Base-by-base conservation (phyloP, 164 flowering plant genomes). In the Akebia trifoliata region DNA sequence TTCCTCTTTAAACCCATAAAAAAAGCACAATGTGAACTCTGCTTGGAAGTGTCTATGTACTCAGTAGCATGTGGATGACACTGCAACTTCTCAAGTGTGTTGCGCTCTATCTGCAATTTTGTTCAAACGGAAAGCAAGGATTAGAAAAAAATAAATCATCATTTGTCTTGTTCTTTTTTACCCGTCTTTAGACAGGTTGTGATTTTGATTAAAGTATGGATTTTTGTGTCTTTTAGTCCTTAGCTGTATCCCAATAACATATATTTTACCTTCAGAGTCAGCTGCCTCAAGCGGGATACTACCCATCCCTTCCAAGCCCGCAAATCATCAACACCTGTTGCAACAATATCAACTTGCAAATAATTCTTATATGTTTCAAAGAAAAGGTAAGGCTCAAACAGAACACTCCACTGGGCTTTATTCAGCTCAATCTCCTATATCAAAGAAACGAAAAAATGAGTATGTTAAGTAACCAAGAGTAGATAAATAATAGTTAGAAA, bases 261-360 rank as follows among this genome's bases (percentile, higher is more conserved):
- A 71, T 53, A 72, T 40, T 62, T 63, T 70, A 90, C 99, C 97
- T 72, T 90, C 64, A 90, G 65, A 32, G 93, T 90, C 40, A 94
- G 72, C 75, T 80, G 97, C 58, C 97, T 81, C 40, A 94, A 69
- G 51, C 99, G 82, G 14, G 99, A 94, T 68, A 90, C 99, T 18
- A 90, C 99, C 97, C 99, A 94, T 25, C 97, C 99, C 72, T 77
- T 94, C 99, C 99, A 90, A 31, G 78, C 65, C 36, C 75, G 88
- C 74, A 90, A 72, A 65, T 90, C 96, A 74, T 86, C 90, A 35
- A 60, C 67, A 76, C 88, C 96, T 25, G 83, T 84, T 38, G 99
- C 96, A 68, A 86, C 63, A 38, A 94, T 82, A 56, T 94, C 99
- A 68, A 94, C 86, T 60, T 94, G 99, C 68, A 94, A 65, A 73